These are phyloP conservation scores for Trichoderma atrobrunneum DNA, from an alignment of 2,329 filamentous ascomycete species.

Conservation along the genomic window DNA sequence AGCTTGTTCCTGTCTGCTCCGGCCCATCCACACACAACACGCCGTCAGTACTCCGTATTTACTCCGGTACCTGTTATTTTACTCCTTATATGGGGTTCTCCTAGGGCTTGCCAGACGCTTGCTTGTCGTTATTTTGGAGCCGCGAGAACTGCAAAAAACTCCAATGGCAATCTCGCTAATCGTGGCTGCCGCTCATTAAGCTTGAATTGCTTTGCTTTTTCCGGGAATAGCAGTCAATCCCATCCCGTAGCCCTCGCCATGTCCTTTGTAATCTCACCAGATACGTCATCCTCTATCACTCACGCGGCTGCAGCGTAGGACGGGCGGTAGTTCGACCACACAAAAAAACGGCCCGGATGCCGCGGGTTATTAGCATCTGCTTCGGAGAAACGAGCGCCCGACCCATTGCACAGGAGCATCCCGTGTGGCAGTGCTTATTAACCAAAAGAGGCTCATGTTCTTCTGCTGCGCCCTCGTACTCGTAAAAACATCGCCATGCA, in stretches of 20 bases:
- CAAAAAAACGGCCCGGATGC: neutral
- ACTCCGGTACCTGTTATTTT: neutral
- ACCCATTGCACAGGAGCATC: neutral
- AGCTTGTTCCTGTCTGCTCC: neutral
- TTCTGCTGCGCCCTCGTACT: conserved; percentile 6
- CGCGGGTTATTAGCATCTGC: neutral
- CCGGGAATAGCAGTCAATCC: neutral
- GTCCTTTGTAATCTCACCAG: neutral
- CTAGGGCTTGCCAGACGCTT: neutral
- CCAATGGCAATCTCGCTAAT: conserved; percentile 13
- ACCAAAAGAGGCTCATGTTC: neutral
- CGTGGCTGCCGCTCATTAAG: conserved; percentile 2
- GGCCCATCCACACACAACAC: neutral
- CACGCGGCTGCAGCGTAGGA: neutral
- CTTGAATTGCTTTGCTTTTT: neutral
- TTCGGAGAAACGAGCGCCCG: conserved; percentile 17
- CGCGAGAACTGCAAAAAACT: neutral
- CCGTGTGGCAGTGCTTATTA: conserved; percentile 12
- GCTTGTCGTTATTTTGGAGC: neutral
- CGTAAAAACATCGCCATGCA: conserved; percentile 12
- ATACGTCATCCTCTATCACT: neutral
- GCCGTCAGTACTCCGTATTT: neutral
- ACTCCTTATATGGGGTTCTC: neutral
- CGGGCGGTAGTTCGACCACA: neutral
- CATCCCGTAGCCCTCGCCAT: neutral